phyloP scores from a whole-genome alignment of 2,329 filamentous ascomycete species.

The Lecanoromycetidae sp. region DNA sequence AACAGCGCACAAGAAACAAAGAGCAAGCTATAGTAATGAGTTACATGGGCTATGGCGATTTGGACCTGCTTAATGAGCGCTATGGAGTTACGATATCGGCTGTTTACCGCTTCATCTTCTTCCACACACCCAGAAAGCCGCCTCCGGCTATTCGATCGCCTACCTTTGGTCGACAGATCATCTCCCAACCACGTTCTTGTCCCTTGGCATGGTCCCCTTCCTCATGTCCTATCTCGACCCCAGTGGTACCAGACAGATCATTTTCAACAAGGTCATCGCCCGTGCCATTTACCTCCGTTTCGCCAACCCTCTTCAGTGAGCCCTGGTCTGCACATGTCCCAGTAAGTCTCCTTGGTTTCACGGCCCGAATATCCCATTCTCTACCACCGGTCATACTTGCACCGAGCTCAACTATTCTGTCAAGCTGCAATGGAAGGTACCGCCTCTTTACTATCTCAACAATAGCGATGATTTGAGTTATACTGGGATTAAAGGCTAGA shows the following conservation, averaged over 20 bases:
- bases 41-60: neutral
- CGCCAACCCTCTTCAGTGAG: too few relatives aligned
- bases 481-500: constrained; percentile 61
- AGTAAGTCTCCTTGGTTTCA: constrained; percentile 16
- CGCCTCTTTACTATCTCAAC: constrained; percentile 42
- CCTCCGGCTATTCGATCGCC: constrained; percentile 36
- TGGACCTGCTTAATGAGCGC: neutral
- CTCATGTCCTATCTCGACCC: neutral
- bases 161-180: constrained; percentile 43
- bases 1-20: neutral
- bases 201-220: constrained; percentile 10
- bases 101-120: constrained; percentile 22
- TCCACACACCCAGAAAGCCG: constrained; percentile 41
- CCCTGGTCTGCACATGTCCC: neutral
- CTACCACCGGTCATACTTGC: constrained; percentile 33
- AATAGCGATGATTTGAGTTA: constrained; percentile 63
- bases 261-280: neutral
- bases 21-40: neutral
- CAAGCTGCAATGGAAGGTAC: constrained; percentile 37
- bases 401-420: constrained; percentile 17
- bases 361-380: constrained; percentile 34
- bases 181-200: constrained; percentile 27
- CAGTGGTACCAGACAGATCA: neutral
- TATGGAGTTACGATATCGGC: neutral
- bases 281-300: neutral